Evolutionary conservation across 2,329 filamentous ascomycete genomes (phyloP), one percentile per base, ranked within the genome.

Genomic region (Triangularia verruculosa): DNA sequence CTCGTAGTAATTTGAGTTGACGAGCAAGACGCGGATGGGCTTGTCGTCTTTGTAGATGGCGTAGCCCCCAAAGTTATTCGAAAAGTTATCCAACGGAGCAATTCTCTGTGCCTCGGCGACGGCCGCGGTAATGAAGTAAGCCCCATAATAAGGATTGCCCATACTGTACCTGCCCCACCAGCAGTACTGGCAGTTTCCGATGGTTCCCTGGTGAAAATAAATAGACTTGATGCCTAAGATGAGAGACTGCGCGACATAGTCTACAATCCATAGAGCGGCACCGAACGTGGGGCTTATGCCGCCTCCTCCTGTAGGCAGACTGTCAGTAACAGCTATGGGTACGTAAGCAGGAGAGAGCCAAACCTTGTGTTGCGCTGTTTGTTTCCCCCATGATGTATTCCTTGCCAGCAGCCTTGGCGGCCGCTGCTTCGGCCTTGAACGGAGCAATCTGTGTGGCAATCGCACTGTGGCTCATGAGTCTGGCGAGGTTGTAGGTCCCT

Each of bases 181-280:
- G 70, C 78, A 80, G 68, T 82, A 82, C 66, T 78, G 76, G 65
- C 82, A 83, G 68, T 82, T 80, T 3, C 80, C 81, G 8, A 84
- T 77, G 0, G 82, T 84, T 13, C 82, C 78, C 12, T 81, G 79
- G 68, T 84, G 82, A 74, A 83, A 84, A 66, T 82, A 83, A 0
- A 72, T 72, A n/a, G 75, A 72, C 13, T 75, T 74, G 34, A 79
- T 74, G 65, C 76, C 76, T 69, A 70, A 74, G 34, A 72, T 72
- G 15, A 74, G 70, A 0, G 74, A 74, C 4, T 74, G 74, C 2
- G 78, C 67, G 68, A 73, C 68, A 70, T 80, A 82, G 72, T 83
- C 80, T 66, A 83, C 74, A n/a, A 80, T 80, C 81, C 81, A 83
- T 4, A 83, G 74, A 1, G 75, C 80, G 3, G 80, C 80, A 11